Evolutionary conservation across 2,329 filamentous ascomycete species (phyloP), one percentile per base, ranked within the genome.

Genomic region (Colletotrichum musicola): DNA sequence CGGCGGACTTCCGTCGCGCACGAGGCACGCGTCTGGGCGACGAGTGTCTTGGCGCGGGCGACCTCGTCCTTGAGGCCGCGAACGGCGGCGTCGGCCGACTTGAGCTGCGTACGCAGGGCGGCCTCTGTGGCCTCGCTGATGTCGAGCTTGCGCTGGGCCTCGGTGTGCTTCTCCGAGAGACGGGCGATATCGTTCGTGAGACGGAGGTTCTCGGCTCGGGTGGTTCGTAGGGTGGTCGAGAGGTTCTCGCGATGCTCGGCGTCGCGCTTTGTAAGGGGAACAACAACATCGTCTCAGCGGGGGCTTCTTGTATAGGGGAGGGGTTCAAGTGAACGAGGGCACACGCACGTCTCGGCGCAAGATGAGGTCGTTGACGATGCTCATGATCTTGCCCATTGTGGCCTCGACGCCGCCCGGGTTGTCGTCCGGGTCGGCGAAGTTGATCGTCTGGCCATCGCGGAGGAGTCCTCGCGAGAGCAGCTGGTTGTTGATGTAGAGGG

Each of bases 1-100:
- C 97, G 95, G 69, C 95, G 90, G 53, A 98, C 89, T 76, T 99
- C 96, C 72, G 94, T 97, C 57, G 94, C 91, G 79, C 95, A 98
- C 71, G 95, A 91, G 6, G 92, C 89, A 69, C 95, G 90, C 2
- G 96, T 92, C 79, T 98, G 95, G 35, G 92, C 88, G 2, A 97
- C 89, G 3, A 93, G 88, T 0, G 89, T 86, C 78, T 95, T 97
- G 79, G 95, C 89, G 58, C 92, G 90, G 25, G 89, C 86, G 72
- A 95, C 87, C 76, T 98, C 94, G 38, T 97, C 95, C 74, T 94
- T 94, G 65, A 98, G 82, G n/a, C 88, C 88, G 71, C 92, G 89
- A 42, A 92, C 88, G 1, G 89, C 89, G 4, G 89, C 85, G 76
- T 98, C 95, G 60, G 93, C 91, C 44, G 88, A 89, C 71, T 90